Conservation (phyloP, 2,329 filamentous ascomycete species). For the Elsinoe ampelina region DNA sequence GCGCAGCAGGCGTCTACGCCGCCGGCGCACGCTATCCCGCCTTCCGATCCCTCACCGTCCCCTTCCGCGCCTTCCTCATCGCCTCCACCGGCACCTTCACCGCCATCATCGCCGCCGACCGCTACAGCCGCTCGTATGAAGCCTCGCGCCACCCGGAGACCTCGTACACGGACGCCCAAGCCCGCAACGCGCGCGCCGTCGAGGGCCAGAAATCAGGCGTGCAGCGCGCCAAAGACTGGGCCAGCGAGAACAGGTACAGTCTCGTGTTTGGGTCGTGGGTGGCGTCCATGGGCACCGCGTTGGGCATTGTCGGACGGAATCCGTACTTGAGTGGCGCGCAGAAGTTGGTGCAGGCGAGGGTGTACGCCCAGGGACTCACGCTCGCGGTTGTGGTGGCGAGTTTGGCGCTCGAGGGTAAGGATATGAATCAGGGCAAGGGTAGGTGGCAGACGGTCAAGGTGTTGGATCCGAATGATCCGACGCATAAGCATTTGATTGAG, state of each 20-base stretch:
- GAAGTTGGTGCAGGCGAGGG: constrained; percentile 88
- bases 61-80: constrained; percentile 84
- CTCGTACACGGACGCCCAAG: constrained; percentile 55
- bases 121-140: constrained; percentile 63
- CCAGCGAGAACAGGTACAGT: constrained; percentile 70
- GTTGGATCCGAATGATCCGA: constrained; percentile 69
- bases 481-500: constrained; percentile 75
- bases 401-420: constrained; percentile 71
- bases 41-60: constrained; percentile 74
- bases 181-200: constrained; percentile 47
- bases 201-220: constrained; percentile 46
- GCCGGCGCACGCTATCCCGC: constrained; percentile 64
- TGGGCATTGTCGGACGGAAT: constrained; percentile 68
- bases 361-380: constrained; percentile 86
- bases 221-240: constrained; percentile 62
- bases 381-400: constrained; percentile 73
- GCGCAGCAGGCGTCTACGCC: constrained; percentile 56
- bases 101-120: constrained; percentile 74
- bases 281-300: constrained; percentile 64
- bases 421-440: constrained; percentile 65
- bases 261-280: constrained; percentile 79
- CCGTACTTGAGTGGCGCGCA: constrained; percentile 64
- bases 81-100: constrained; percentile 73
- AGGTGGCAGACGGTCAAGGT: constrained; percentile 80
- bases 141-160: constrained; percentile 56